Conservation (phyloP, 371 early-diverging fungal genomes). For the Apophysomyces ossiformis region DNA sequence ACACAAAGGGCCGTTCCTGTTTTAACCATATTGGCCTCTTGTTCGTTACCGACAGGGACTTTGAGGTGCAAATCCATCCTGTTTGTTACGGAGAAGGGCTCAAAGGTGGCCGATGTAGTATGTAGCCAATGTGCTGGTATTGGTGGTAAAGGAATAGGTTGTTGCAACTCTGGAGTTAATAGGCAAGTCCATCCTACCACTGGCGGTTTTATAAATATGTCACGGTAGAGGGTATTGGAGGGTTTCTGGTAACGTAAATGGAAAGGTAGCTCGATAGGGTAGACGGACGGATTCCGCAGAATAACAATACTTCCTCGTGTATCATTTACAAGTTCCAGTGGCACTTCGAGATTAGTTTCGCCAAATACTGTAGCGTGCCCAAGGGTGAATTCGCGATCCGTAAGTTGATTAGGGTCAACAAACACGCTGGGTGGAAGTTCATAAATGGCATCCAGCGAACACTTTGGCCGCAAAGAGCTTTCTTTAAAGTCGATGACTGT, state of each 20-base stretch:
- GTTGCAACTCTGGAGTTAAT: slow-evolving; percentile 8
- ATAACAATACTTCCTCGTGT: slow-evolving; percentile 44
- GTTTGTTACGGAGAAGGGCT: slow-evolving; percentile 2
- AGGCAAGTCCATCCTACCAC: slow-evolving; percentile 50
- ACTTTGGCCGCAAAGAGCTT: slow-evolving; percentile 12
- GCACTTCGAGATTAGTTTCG: slow-evolving; percentile 52
- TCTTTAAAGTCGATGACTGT: slow-evolving; percentile 17
- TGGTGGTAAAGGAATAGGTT: slow-evolving; percentile 12
- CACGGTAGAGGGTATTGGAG: slow-evolving; percentile 23
- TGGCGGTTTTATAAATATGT: slow-evolving; percentile 32
- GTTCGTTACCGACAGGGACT: slow-evolving; percentile 45
- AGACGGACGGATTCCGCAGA: slow-evolving; percentile 23
- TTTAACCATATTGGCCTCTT: slow-evolving; percentile 33
- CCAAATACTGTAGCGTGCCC: slow-evolving; percentile 37
- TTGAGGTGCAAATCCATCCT: slow-evolving; percentile 14
- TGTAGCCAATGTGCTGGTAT: neutral
- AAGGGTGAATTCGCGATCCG: slow-evolving; percentile 16
- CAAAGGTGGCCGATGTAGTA: slow-evolving; percentile 6
- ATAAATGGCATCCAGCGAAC: slow-evolving; percentile 41
- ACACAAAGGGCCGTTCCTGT: slow-evolving; percentile 38
- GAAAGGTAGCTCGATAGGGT: slow-evolving; percentile 40
- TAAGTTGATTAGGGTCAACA: slow-evolving; percentile 51
- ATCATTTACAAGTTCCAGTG: slow-evolving; percentile 44
- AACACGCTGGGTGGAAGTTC: slow-evolving; percentile 51
- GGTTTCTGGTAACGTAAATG: slow-evolving; percentile 54